Evolutionary conservation across 129 eudicot species (phyloP).

Genomic region (Flaveria ramosissima): DNA sequence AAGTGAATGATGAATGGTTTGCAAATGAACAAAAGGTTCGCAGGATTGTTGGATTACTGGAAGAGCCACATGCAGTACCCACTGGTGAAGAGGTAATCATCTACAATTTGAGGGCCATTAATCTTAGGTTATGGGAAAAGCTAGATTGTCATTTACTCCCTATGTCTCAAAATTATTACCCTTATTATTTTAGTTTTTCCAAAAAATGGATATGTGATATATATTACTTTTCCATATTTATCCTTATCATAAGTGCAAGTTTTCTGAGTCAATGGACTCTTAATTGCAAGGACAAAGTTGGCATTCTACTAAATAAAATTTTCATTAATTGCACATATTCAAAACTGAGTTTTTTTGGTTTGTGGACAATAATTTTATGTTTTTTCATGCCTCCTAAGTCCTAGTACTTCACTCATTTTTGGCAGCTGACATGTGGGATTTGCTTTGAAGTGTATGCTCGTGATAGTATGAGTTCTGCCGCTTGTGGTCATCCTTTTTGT

Average conservation of each 20-base stretch:
- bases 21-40: constrained; percentile 93
- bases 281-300: background rate
- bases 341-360: background rate
- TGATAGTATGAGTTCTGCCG: constrained; percentile 70
- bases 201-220: background rate
- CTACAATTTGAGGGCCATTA: constrained; percentile 6
- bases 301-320: background rate
- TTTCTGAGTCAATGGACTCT: background rate
- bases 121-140: background rate
- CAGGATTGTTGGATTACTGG: constrained; percentile 69
- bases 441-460: constrained; percentile 74
- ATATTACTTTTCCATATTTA: background rate
- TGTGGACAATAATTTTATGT: background rate
- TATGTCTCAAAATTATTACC: background rate
- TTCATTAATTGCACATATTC: background rate
- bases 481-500: constrained; percentile 96
- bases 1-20: constrained; percentile 96
- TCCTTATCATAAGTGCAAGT: background rate
- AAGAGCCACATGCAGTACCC: constrained; percentile 51
- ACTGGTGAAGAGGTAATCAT: constrained; percentile 59
- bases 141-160: background rate
- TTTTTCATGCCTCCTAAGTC: constrained; percentile 22
- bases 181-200: background rate
- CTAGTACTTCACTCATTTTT: constrained; percentile 21
- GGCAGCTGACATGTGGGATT: constrained; percentile 85